A percentile compares a stretch with the other conserved stretches of the same genome.
Evolutionary conservation across 495 filamentous ascomycete species (phyloP).

Genomic region (Xylaria telfairii): DNA sequence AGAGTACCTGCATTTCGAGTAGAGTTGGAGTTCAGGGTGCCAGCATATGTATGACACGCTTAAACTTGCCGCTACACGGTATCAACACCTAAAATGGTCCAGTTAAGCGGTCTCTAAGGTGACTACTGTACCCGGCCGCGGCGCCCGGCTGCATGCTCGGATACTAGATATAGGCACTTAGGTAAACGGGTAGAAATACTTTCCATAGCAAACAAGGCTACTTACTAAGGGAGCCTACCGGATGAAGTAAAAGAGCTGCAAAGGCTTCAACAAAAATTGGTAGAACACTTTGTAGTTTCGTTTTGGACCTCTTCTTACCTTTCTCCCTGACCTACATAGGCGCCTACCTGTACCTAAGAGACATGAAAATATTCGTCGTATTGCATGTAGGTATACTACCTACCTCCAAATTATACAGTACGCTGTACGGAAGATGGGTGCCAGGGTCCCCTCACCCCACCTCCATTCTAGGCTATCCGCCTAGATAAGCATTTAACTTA

Average conservation of each 20-base stretch:
- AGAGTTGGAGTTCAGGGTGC: not conserved
- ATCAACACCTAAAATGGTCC: not conserved
- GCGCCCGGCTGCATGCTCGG: not conserved
- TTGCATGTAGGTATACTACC: no score
- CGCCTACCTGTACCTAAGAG: no score
- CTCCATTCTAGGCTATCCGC: no score
- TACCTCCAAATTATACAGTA: no score
- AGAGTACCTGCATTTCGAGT: not conserved
- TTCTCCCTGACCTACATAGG: no score
- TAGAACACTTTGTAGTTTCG: not conserved
- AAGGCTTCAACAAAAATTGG: not conserved
- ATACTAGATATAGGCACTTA: not conserved
- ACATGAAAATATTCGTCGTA: no score
- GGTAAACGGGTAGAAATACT: not conserved
- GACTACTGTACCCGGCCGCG: not conserved
- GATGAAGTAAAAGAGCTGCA: not conserved
- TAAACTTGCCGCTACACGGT: not conserved
- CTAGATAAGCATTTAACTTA: no score
- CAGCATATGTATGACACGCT: not conserved
- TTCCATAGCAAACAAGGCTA: not conserved
- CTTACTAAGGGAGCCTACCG: not conserved
- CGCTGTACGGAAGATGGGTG: no score
- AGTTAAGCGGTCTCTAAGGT: not conserved
- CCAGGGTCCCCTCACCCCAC: no score
- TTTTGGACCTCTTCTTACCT: not conserved